Percentiles rank a stretch among this genome's conserved stretches.
Evolutionary conservation across 2,329 filamentous ascomycete genomes (phyloP).

Genomic region (Microsporum ferrugineum): DNA sequence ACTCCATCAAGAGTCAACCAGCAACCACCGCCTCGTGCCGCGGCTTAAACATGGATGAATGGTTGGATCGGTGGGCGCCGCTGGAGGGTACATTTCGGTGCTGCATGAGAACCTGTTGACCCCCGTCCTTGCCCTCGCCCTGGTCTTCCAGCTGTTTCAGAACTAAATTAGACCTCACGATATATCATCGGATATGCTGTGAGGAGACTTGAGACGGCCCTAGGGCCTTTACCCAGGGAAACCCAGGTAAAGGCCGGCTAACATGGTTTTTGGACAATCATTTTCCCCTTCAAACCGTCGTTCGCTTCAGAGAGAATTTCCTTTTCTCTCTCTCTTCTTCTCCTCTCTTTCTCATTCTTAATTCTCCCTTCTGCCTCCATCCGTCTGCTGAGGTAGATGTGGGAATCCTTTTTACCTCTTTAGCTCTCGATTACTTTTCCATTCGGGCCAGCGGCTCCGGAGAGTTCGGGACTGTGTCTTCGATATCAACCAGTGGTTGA

Average conservation of each 20-base stretch:
- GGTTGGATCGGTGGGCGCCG: background rate
- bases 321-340: background rate
- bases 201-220: background rate
- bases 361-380: background rate
- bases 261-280: background rate
- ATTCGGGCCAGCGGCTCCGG: background rate
- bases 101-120: background rate
- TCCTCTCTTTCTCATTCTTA: background rate
- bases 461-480: background rate
- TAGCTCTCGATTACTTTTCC: background rate
- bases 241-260: background rate
- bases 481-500: background rate
- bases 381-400: background rate
- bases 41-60: conserved; percentile 1
- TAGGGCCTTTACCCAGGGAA: background rate
- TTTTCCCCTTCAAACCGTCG: conserved; percentile 5
- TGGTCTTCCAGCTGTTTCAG: conserved; percentile 1
- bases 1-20: background rate
- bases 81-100: background rate
- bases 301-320: background rate
- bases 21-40: background rate
- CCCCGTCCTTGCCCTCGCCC: background rate
- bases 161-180: conserved; percentile 1
- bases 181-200: background rate
- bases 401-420: background rate